Evolutionary conservation across 495 filamentous ascomycete species (phyloP).

Genomic region (Penicillium crystallinum): DNA sequence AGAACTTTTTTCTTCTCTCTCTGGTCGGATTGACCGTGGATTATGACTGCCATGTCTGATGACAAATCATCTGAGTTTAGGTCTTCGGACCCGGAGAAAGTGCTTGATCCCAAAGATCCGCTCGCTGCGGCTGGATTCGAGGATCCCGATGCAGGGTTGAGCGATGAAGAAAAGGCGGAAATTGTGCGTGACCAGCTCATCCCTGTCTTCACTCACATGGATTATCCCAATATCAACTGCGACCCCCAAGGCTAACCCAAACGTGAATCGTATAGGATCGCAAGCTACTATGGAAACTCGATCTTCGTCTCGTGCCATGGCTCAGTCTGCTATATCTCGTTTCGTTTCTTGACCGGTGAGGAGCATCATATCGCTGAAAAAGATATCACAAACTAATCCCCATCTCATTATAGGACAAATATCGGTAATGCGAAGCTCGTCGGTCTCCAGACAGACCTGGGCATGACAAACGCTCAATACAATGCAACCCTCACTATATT

Average conservation of each 20-base stretch:
- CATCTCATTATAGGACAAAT: conserved; percentile 51
- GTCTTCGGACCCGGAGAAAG: conserved; percentile 22
- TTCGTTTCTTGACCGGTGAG: conserved; percentile 70
- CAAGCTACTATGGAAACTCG: conserved; percentile 63
- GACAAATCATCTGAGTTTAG: conserved; percentile 13
- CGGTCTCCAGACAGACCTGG: conserved; percentile 58
- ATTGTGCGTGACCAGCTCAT: conserved; percentile 49
- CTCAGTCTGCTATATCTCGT: conserved; percentile 80
- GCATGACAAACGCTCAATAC: conserved; percentile 65
- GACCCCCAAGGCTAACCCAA: not conserved
- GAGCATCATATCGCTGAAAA: not conserved
- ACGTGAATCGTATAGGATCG: conserved; percentile 47
- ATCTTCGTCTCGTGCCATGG: conserved; percentile 71
- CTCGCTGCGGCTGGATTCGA: conserved; percentile 27
- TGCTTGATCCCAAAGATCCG: not conserved
- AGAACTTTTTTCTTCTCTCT: not conserved
- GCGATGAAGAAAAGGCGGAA: conserved; percentile 57
- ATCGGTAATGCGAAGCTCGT: conserved; percentile 88
- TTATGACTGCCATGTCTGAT: conserved; percentile 12
- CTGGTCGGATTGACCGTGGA: not conserved
- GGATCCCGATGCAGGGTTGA: conserved; percentile 67
- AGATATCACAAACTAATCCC: not conserved
- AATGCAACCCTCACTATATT: conserved; percentile 79
- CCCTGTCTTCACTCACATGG: not conserved
- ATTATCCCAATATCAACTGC: not conserved